Evolutionary conservation across 2,329 filamentous ascomycete species (phyloP).

Genomic region (Amesomyces nigricolor): DNA sequence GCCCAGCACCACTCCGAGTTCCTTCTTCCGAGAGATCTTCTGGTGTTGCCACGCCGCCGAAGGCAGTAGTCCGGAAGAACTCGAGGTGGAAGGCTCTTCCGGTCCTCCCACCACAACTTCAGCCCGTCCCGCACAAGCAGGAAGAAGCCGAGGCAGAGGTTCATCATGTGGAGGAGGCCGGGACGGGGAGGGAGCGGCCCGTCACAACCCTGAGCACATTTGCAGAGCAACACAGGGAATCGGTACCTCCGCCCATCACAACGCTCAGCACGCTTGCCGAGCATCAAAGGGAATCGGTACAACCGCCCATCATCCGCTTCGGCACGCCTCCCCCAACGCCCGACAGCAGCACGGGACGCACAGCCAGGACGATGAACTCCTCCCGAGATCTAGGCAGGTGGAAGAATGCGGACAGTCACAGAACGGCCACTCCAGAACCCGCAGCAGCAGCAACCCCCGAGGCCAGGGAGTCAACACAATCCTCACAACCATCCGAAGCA

Average conservation of each 20-base stretch:
- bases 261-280: background rate
- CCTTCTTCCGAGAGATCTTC: constrained; percentile 11
- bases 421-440: background rate
- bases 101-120: constrained; percentile 3
- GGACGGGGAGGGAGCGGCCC: background rate
- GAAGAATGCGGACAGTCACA: background rate
- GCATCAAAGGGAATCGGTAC: background rate
- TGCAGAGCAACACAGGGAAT: background rate
- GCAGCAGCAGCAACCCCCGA: background rate
- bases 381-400: background rate
- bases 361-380: background rate
- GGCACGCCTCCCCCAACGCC: constrained; percentile 21
- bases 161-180: background rate
- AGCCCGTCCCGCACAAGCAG: background rate
- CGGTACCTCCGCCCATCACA: too few species aligned
- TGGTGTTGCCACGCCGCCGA: background rate
- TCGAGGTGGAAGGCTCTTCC: constrained; percentile 26
- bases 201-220: background rate
- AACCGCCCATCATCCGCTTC: constrained; percentile 1
- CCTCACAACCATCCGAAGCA: too few species aligned
- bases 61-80: constrained; percentile 14
- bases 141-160: background rate
- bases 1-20: constrained; percentile 20
- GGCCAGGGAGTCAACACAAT: too few species aligned
- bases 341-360: constrained; percentile 12